Percentiles rank a stretch among this genome's conserved stretches.
Evolutionary conservation across 192 early-diverging fungal species (phyloP).

Genomic region (Podila clonocystis): DNA sequence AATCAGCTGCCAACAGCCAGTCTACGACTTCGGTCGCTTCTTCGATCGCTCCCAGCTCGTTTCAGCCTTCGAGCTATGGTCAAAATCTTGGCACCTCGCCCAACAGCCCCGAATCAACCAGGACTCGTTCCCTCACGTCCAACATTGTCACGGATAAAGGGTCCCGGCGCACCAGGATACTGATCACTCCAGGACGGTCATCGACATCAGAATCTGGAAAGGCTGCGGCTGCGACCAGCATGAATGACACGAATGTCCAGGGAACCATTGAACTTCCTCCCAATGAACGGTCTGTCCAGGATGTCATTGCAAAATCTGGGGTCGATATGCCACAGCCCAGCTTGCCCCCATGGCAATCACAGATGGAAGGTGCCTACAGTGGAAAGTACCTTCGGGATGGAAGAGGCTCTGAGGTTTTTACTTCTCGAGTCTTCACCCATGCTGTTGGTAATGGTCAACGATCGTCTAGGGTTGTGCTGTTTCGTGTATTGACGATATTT

Average conservation of each 20-base stretch:
- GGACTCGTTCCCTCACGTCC: constrained; percentile 26
- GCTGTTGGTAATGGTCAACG: constrained; percentile 16
- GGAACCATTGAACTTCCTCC: constrained; percentile 52
- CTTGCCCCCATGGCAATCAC: constrained; percentile 32
- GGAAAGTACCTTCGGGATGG: not conserved
- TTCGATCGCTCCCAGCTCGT: constrained; percentile 22
- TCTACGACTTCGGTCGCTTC: constrained; percentile 47
- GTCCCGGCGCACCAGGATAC: constrained; percentile 43
- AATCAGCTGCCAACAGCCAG: constrained; percentile 32
- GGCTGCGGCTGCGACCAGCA: constrained; percentile 59
- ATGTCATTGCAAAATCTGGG: constrained; percentile 42
- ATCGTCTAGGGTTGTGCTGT: no score
- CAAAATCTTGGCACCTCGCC: constrained; percentile 7
- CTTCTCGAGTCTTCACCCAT: constrained; percentile 8
- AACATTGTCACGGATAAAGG: constrained; percentile 55
- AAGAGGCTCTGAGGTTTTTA: constrained; percentile 18
- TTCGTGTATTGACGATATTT: not conserved
- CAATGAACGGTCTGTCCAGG: constrained; percentile 25
- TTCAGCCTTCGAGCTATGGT: constrained; percentile 18
- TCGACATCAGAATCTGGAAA: constrained; percentile 45
- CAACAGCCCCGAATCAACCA: constrained; percentile 15
- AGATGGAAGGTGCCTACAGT: constrained; percentile 28
- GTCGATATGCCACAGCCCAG: constrained; percentile 41
- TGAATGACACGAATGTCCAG: constrained; percentile 50
- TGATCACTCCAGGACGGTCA: constrained; percentile 48